Evolutionary conservation across 306 rosid species (phyloP), one percentile per base, ranked within the genome.

Genomic region (Delonix regia): DNA sequence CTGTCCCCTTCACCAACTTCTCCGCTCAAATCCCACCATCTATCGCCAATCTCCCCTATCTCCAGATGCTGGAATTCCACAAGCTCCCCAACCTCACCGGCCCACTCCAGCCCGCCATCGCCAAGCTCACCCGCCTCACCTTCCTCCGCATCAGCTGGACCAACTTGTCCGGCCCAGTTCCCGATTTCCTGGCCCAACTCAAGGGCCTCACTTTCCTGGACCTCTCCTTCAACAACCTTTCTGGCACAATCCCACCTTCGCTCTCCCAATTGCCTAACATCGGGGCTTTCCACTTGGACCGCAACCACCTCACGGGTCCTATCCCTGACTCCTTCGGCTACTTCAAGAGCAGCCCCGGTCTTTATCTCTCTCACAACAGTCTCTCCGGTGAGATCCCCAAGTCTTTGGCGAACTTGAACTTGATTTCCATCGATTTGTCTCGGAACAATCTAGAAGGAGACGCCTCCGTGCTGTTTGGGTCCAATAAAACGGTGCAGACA

Each of bases 371-470:
- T 2, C 93, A 86, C 74, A 92, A 92, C 87, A 76, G 78, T 42
- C 96, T 92, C 47, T 33, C 93, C 0, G 95, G 97, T 1, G 15
- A 57, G n/a, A 88, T 92, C 27, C 95, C 97, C 9, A 0, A 44
- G 6, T 83, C 90, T 7, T 12, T 92, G 0, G 76, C 60, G 9
- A 71, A 76, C 15, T 19, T 79, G 78, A 30, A 80, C 21, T 4
- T 81, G 34, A 0, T 2, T 0, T 0, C 5, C 14, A 12, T 90
- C 5, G 89, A 87, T 47, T 63, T 90, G 65, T 90, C 93, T 0
- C 71, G 92, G 1, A 92, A 92, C 92, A 87, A 38, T 69, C 91
- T 92, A 0, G 68, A 21, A 38, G 95, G 97, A 0, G 96, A 92
- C 15, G 92, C 87, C 0, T 80, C 93, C 0, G 0, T 72, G 80